These are phyloP conservation scores for Chlorella vulgaris DNA, from an alignment of 139 green algal species.

Conservation along the genomic window DNA sequence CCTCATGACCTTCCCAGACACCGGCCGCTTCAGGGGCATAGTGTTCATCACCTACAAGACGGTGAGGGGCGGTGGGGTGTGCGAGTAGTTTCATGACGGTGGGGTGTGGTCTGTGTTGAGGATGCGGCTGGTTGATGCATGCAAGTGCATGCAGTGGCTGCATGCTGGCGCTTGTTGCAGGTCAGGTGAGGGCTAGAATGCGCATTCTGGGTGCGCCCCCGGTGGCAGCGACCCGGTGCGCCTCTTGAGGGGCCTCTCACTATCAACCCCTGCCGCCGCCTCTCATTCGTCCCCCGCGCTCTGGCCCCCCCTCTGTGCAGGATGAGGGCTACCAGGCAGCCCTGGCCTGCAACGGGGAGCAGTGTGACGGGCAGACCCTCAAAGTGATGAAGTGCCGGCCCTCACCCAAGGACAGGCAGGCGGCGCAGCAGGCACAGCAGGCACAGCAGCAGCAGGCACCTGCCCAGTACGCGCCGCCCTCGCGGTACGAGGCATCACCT, in stretches of 20 bases:
- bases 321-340: constrained; percentile 74
- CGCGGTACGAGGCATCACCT: constrained; percentile 13
- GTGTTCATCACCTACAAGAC: constrained; percentile 92
- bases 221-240: too few species aligned
- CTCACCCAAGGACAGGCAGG: constrained; percentile 34
- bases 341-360: constrained; percentile 68
- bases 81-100: too few species aligned
- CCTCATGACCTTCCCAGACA: constrained; percentile 91
- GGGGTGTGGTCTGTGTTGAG: too few species aligned
- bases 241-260: too few species aligned
- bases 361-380: constrained; percentile 67
- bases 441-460: too few species aligned
- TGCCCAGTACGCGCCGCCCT: constrained; percentile 10
- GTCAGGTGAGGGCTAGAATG: too few species aligned
- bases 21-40: constrained; percentile 90
- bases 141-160: too few species aligned
- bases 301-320: neutral
- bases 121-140: too few species aligned
- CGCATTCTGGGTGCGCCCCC: too few species aligned
- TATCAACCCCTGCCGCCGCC: too few species aligned
- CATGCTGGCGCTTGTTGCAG: too few species aligned
- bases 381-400: constrained; percentile 59
- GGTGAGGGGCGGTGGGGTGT: neutral
- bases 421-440: constrained; percentile 21
- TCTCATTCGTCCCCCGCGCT: neutral